Percentiles rank a stretch among this genome's conserved stretches.
Conservation (phyloP, 2,329 filamentous ascomycete species). For the Pseudogymnoascus sp. region DNA sequence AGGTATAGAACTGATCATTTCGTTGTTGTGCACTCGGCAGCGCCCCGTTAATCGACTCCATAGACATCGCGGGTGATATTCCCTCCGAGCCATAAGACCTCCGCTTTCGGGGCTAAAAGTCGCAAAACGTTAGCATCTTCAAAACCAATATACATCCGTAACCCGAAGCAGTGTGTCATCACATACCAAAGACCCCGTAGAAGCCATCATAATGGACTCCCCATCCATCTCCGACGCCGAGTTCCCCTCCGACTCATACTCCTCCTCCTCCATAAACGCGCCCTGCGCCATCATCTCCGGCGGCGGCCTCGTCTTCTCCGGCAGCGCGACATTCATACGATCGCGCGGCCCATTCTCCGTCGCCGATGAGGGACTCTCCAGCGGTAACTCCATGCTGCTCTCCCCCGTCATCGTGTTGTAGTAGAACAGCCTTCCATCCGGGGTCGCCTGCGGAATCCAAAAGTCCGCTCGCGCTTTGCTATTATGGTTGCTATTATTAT, state of each 20-base stretch:
- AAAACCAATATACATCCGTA: background rate
- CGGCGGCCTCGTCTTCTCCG: conserved; percentile 81
- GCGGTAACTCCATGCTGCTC: conserved; percentile 85
- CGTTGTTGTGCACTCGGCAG: conserved; percentile 51
- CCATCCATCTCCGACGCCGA: conserved; percentile 84
- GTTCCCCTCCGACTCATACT: conserved; percentile 74
- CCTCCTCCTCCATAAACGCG: conserved; percentile 69
- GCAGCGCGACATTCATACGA: conserved; percentile 78
- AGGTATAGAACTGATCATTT: conserved; percentile 46
- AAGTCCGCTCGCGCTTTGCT: conserved; percentile 86
- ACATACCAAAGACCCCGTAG: conserved; percentile 60
- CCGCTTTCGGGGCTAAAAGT: conserved; percentile 48
- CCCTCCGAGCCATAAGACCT: conserved; percentile 52
- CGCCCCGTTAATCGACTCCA: conserved; percentile 75
- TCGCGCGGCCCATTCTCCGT: conserved; percentile 82
- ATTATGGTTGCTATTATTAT: conserved; percentile 29
- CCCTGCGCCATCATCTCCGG: conserved; percentile 85
- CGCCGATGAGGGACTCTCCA: conserved; percentile 76
- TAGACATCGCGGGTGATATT: conserved; percentile 78
- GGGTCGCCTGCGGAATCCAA: conserved; percentile 96
- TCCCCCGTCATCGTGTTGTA: conserved; percentile 97
- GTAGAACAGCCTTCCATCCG: conserved; percentile 88
- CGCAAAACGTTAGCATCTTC: conserved; percentile 11
- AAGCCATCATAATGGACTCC: conserved; percentile 60
- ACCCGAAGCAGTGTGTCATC: conserved; percentile 9